Evolutionary conservation across 306 rosid species (phyloP), one percentile per base, ranked within the genome.

Genomic region (Casuarina equisetifolia): DNA sequence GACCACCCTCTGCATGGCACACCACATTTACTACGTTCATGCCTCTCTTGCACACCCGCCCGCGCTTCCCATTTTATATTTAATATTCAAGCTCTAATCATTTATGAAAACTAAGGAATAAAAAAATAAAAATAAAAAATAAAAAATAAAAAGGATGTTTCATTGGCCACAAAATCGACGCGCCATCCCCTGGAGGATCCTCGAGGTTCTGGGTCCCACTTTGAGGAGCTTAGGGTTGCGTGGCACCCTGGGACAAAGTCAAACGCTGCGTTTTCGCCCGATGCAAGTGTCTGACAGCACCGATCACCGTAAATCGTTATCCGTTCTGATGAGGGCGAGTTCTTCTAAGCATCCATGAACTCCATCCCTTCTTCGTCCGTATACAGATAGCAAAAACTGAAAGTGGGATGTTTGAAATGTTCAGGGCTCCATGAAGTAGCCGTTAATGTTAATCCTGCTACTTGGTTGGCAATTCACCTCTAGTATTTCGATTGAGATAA

Each of bases 1-100:
- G 86, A 74, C 64, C 62, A 78, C 62, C 79, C 86, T 59, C 66
- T 83, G 87, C 87, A 78, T 78, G 78, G 68, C 82, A 71, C 72
- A 52, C 50, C 7, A 78, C 85, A 86, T 86, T 86, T 83, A 86
- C 90, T 84, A 25, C 82, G 1, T 43, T 83, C 90, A 83, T 83
- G 87, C 77, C 74, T 62, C 66, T 79, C 85, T 75, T 48, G 87
- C 83, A 44, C 55, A 16, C 46, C 13, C 69, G 42, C 49, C 2
- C 32, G 32, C 40, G 10, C 62, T 19, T 2, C 64, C 35, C 48
- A 62, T 7, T 35, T 63, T 4, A 35, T 19, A 49, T 35, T 51
- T 10, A 55, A 54, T 17, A 45, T 48, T 48, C 51, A 9, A 48
- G 13, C 9, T 48, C 2, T 9, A 48, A 9, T 48, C 13, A 48